Percentiles rank a stretch among this genome's conserved stretches.
These are phyloP conservation scores for Colletotrichum sp. DNA, from an alignment of 2,329 filamentous ascomycete genomes.

Conservation along the genomic window DNA sequence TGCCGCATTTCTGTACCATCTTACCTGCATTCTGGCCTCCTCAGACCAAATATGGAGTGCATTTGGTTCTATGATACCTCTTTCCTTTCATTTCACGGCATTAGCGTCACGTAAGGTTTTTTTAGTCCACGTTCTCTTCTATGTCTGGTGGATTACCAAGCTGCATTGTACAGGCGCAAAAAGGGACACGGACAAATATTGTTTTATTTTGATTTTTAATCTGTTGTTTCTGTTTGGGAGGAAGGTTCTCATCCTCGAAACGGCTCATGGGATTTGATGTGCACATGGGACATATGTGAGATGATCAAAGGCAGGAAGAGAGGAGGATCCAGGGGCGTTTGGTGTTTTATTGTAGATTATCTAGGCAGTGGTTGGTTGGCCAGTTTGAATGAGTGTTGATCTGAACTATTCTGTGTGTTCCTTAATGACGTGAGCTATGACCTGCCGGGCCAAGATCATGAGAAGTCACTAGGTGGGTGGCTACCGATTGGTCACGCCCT, in stretches of 20 bases:
- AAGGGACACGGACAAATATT: not conserved
- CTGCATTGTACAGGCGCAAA: constrained; percentile 17
- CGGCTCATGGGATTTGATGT: not conserved
- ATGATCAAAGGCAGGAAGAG: constrained; percentile 1
- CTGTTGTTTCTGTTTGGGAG: not conserved
- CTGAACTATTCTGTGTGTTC: not conserved
- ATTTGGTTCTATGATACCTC: constrained; percentile 25
- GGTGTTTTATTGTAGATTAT: constrained; percentile 5
- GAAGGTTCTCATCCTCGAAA: not conserved
- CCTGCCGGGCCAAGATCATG: not conserved
- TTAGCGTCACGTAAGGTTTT: constrained; percentile 20
- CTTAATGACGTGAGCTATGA: not conserved
- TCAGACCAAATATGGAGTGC: constrained; percentile 13
- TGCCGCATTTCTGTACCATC: constrained; percentile 8
- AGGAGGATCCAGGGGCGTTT: not conserved
- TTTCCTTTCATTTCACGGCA: constrained; percentile 15
- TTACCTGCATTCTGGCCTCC: constrained; percentile 7
- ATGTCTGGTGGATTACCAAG: not conserved
- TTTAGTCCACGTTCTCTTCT: constrained; percentile 4
- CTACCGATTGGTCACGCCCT: not conserved
- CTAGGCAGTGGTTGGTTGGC: not conserved
- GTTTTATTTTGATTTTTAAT: not conserved
- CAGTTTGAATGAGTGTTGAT: constrained; percentile 8
- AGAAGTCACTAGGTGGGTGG: not conserved
- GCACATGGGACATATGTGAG: constrained; percentile 14